phyloP scores from a whole-genome alignment of 805 yeast species.

The Teunomyces cretensis region DNA sequence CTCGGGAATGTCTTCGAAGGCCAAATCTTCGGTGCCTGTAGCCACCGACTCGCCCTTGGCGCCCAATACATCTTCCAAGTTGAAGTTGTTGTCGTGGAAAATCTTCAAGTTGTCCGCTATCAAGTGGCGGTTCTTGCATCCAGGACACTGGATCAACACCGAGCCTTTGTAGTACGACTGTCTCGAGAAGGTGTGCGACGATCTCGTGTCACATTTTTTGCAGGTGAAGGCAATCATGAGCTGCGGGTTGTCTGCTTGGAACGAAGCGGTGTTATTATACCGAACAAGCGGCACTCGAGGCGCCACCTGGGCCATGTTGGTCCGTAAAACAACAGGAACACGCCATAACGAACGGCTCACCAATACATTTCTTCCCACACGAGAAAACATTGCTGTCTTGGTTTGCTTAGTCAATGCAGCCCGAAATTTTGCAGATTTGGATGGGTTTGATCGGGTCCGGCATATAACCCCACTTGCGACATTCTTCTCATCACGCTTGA shows the following conservation, averaged over 20 bases:
- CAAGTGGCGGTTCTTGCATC: slow-evolving; percentile 82
- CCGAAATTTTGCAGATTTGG: not conserved
- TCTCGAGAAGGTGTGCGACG: slow-evolving; percentile 87
- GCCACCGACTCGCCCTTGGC: slow-evolving; percentile 77
- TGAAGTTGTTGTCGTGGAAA: slow-evolving; percentile 74
- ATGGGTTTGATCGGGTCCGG: not conserved
- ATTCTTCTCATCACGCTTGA: not conserved
- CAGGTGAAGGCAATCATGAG: slow-evolving; percentile 91
- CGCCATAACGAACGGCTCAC: not conserved
- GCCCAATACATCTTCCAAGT: slow-evolving; percentile 74
- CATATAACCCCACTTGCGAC: no score
- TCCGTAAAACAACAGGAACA: not conserved
- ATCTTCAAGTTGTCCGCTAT: slow-evolving; percentile 77
- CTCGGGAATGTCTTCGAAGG: slow-evolving; percentile 67
- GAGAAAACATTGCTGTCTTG: not conserved
- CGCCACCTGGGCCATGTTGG: no score
- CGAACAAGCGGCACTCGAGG: not conserved
- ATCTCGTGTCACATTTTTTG: slow-evolving; percentile 78
- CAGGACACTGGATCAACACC: slow-evolving; percentile 88
- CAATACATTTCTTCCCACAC: not conserved
- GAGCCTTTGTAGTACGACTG: slow-evolving; percentile 89
- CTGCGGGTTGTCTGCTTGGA: slow-evolving; percentile 72
- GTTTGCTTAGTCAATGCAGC: not conserved
- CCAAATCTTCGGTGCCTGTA: slow-evolving; percentile 63
- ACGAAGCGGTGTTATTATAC: not conserved